Percentiles rank a stretch among this genome's conserved stretches.
These are phyloP conservation scores for Alternaria sp. DNA, from an alignment of 2,329 filamentous ascomycete species.

Conservation along the genomic window DNA sequence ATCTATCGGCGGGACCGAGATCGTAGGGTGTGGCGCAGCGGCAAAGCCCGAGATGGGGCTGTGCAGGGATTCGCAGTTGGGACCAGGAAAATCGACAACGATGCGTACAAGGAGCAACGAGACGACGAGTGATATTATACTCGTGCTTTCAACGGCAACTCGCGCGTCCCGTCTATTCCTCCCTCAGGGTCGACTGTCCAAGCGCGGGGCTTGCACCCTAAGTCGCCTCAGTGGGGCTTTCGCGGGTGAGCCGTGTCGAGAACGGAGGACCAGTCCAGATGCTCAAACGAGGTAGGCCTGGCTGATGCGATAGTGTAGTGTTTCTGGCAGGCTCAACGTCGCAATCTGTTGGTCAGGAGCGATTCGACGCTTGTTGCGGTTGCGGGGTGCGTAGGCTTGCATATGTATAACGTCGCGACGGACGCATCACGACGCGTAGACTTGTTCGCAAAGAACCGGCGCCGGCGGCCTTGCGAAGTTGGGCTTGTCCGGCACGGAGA, in stretches of 20 bases:
- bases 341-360: slow-evolving; percentile 36
- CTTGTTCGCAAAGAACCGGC: slow-evolving; percentile 22
- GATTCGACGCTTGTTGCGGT: slow-evolving; percentile 30
- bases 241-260: slow-evolving; percentile 33
- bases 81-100: slow-evolving; percentile 32
- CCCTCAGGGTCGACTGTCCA: slow-evolving; percentile 33
- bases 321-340: slow-evolving; percentile 17
- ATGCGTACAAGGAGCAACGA: slow-evolving; percentile 31
- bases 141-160: slow-evolving; percentile 23
- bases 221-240: slow-evolving; percentile 41
- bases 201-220: slow-evolving; percentile 37
- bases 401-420: slow-evolving; percentile 43
- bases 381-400: slow-evolving; percentile 34
- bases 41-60: slow-evolving; percentile 40
- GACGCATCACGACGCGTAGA: slow-evolving; percentile 33
- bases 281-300: slow-evolving; percentile 24
- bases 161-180: slow-evolving; percentile 33
- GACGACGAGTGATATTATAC: slow-evolving; percentile 37
- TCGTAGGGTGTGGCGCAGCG: slow-evolving; percentile 33
- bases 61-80: slow-evolving; percentile 34
- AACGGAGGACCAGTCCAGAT: slow-evolving; percentile 27
- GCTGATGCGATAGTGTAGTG: slow-evolving; percentile 19
- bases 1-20: slow-evolving; percentile 38
- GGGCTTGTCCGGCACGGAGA: slow-evolving; percentile 35
- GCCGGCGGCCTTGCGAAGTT: slow-evolving; percentile 33